Evolutionary conservation across 2,329 filamentous ascomycete species (phyloP).

Genomic region (Venturia nashicola): DNA sequence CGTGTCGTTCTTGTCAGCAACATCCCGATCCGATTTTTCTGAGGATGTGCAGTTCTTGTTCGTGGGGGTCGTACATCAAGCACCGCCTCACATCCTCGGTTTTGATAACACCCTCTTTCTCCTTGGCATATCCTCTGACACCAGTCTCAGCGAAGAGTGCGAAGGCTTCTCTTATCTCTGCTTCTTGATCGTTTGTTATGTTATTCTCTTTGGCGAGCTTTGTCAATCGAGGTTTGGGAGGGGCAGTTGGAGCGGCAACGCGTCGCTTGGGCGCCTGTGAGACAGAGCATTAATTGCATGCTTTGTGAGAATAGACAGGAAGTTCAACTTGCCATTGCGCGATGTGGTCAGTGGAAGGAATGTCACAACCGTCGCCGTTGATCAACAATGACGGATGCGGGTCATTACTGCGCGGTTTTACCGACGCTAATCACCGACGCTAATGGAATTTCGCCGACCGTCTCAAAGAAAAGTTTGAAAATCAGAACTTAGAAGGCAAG

Average conservation of each 20-base stretch:
- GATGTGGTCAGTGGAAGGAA: not conserved
- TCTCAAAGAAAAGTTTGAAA: not conserved
- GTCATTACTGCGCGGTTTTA: not conserved
- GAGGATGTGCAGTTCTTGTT: not conserved
- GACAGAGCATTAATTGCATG: not conserved
- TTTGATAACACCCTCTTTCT: constrained; percentile 25
- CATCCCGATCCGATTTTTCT: not conserved
- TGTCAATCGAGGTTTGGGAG: constrained; percentile 43
- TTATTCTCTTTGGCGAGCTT: constrained; percentile 90
- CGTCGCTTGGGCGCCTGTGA: constrained; percentile 5
- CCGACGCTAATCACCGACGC: not conserved
- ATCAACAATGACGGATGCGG: not conserved
- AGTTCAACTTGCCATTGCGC: not conserved
- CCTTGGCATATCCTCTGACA: constrained; percentile 1
- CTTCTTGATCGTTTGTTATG: constrained; percentile 71
- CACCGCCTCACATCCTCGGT: constrained; percentile 34
- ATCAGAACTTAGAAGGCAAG: not conserved
- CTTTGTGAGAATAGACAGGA: not conserved
- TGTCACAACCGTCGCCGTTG: not conserved
- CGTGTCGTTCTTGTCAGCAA: not conserved
- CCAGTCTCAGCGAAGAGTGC: constrained; percentile 47
- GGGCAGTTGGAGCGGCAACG: not conserved
- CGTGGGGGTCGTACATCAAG: constrained; percentile 21
- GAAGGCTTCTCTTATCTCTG: constrained; percentile 85
- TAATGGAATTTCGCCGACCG: not conserved